Evolutionary conservation across 2,329 filamentous ascomycete species (phyloP), one percentile per base, ranked within the genome.

Genomic region (Thermomyces lanuginosus): DNA sequence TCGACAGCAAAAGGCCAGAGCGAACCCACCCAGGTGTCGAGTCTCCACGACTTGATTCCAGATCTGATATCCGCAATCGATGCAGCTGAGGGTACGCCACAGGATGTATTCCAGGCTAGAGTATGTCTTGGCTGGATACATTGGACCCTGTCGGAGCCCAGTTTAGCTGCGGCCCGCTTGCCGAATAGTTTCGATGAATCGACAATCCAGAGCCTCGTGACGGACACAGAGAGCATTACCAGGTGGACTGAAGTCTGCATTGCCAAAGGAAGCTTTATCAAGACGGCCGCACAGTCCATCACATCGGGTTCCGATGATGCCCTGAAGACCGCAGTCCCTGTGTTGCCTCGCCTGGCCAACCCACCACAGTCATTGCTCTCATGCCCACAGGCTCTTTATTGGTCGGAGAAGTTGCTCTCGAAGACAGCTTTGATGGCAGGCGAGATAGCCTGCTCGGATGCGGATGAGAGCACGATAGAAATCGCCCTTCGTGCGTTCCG

Each of bases 71-170:
- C 51, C 21, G 67, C 63, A 9, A 68, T 78, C 38, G 69, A 73
- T 5, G 59, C 61, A 28, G 73, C 75, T 41, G 54, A 58, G 8
- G 53, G 51, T 8, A 46, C 55, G 7, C 49, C 45, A n/a, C 60
- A 70, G 42, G 71, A 75, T 44, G 51, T 59, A 6, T 64, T 86
- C 39, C 82, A 92, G 52, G 84, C 82, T 16, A 74, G 72, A 34
- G 73, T 89, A 27, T 89, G 81, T 49, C 52, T 86, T 22, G 83
- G 75, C 29, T 91, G 83, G 78, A 62, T 92, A 41, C 72, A 91
- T 45, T 92, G 79, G 71, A 69, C 72, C 6, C 53, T 76, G 28
- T 72, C 70, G 17, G 76, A 91, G 39, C 77, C 77, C 36, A 60
- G 58, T 1, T 49, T 69, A 21, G 74, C 76, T 19, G 53, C 68